These are phyloP conservation scores for Sclerotinia glacialis DNA, from an alignment of 2,329 filamentous ascomycete species.

Conservation along the genomic window DNA sequence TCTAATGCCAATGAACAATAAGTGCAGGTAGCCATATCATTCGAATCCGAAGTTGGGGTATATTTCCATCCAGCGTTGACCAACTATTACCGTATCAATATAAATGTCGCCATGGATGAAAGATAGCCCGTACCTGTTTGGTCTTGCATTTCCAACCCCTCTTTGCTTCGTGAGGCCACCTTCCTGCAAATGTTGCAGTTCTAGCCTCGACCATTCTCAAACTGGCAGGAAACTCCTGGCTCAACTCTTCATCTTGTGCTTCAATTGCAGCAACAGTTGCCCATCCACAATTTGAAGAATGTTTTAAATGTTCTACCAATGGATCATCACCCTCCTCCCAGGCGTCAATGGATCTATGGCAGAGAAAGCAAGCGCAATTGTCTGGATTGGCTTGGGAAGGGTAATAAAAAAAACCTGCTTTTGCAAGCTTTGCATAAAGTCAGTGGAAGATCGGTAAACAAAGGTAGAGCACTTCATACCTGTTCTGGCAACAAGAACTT, in stretches of 20 bases:
- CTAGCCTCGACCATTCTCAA: constrained; percentile 72
- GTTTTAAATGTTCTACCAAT: constrained; percentile 78
- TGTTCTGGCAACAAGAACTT: constrained; percentile 61
- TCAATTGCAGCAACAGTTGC: constrained; percentile 68
- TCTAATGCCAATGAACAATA: constrained; percentile 90
- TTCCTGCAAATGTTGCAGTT: constrained; percentile 74
- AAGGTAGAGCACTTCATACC: constrained; percentile 44
- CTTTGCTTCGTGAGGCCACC: constrained; percentile 88
- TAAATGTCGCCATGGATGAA: neutral
- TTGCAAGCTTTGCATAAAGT: constrained; percentile 63
- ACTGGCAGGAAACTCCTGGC: constrained; percentile 70
- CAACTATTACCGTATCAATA: constrained; percentile 55
- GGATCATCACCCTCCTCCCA: constrained; percentile 90
- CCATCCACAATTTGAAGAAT: constrained; percentile 82
- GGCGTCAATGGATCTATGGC: constrained; percentile 77
- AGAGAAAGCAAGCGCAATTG: constrained; percentile 88
- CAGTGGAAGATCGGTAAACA: neutral
- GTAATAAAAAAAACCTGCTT: constrained; percentile 86
- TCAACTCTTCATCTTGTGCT: constrained; percentile 59
- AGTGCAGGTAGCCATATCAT: constrained; percentile 86
- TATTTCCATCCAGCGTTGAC: constrained; percentile 93
- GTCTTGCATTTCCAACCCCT: constrained; percentile 86
- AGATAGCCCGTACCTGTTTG: constrained; percentile 62
- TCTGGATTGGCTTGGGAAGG: constrained; percentile 74
- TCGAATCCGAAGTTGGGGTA: constrained; percentile 76